Evolutionary conservation across 257 asterid genomes (phyloP).

Genomic region (Plantago ovata): DNA sequence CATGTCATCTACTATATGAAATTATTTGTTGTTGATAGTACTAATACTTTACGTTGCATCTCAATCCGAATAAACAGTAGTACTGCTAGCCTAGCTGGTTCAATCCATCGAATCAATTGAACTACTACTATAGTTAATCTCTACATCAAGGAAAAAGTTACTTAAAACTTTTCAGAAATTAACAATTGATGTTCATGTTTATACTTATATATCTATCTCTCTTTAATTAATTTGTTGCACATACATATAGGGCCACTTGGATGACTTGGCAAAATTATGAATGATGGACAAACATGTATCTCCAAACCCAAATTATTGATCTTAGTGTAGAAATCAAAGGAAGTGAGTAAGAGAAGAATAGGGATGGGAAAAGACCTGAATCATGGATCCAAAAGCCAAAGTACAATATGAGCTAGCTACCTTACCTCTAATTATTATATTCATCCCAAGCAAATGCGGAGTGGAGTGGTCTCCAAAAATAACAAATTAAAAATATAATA

Average conservation of each 20-base stretch:
- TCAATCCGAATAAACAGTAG: too few relatives aligned
- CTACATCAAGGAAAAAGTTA: too few relatives aligned
- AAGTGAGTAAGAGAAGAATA: not conserved
- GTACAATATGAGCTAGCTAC: conserved; percentile 46
- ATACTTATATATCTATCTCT: too few relatives aligned
- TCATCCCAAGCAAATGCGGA: conserved; percentile 34
- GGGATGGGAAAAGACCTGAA: conserved; percentile 32
- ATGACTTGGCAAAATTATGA: conserved; percentile 43
- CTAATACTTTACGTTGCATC: too few relatives aligned
- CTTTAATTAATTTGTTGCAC: too few relatives aligned
- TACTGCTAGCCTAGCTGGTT: too few relatives aligned
- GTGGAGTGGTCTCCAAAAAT: conserved; percentile 9
- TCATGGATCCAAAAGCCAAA: conserved; percentile 68
- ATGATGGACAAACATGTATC: conserved; percentile 62
- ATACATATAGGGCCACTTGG: conserved; percentile 7
- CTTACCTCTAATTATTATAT: conserved; percentile 42
- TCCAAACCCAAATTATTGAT: conserved; percentile 48
- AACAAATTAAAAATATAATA: conserved; percentile 16
- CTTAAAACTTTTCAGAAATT: too few relatives aligned
- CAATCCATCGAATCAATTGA: too few relatives aligned
- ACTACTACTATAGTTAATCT: too few relatives aligned
- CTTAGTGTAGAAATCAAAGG: conserved; percentile 19
- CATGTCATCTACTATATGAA: too few relatives aligned
- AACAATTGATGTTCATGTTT: too few relatives aligned
- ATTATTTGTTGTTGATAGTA: too few relatives aligned